Conservation (phyloP, 2,329 filamentous ascomycete species). For the Myriosclerotinia curreyana region DNA sequence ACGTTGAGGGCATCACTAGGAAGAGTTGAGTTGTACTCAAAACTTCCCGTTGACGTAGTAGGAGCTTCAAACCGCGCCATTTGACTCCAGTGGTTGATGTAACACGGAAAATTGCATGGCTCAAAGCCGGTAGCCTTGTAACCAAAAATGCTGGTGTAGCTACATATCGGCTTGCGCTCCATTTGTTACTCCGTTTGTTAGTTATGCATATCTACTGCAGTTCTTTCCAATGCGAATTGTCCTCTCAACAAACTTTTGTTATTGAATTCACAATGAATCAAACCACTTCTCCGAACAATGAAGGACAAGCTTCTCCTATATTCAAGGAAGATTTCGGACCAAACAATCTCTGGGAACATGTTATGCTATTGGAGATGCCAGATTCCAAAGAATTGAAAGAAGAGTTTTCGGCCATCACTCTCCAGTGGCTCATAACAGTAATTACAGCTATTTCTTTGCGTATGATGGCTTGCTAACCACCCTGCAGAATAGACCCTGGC, state of each 20-base stretch:
- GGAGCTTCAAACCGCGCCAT: too few relatives aligned
- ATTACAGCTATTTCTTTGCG: background rate
- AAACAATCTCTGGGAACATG: background rate
- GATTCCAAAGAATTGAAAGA: background rate
- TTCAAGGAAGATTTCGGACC: background rate
- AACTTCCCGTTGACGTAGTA: background rate
- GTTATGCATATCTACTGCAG: background rate
- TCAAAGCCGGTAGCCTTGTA: too few relatives aligned
- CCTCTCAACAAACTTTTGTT: background rate
- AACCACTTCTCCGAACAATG: background rate
- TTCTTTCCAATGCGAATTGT: background rate
- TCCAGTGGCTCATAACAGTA: conserved; percentile 5
- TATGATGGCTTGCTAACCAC: background rate
- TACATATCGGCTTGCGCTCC: background rate
- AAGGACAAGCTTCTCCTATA: background rate
- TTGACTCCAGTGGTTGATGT: background rate
- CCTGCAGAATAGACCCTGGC: background rate
- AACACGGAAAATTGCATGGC: background rate
- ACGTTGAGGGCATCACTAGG: background rate
- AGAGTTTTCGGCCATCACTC: background rate
- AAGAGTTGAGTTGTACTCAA: background rate
- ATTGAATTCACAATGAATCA: background rate
- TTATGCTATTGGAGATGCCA: conserved; percentile 7
- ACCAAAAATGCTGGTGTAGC: background rate
- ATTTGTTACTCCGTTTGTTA: conserved; percentile 3